These are phyloP conservation scores for Lactifluus subvellereus DNA, from an alignment of 768 basidiomycete species.

Conservation along the genomic window DNA sequence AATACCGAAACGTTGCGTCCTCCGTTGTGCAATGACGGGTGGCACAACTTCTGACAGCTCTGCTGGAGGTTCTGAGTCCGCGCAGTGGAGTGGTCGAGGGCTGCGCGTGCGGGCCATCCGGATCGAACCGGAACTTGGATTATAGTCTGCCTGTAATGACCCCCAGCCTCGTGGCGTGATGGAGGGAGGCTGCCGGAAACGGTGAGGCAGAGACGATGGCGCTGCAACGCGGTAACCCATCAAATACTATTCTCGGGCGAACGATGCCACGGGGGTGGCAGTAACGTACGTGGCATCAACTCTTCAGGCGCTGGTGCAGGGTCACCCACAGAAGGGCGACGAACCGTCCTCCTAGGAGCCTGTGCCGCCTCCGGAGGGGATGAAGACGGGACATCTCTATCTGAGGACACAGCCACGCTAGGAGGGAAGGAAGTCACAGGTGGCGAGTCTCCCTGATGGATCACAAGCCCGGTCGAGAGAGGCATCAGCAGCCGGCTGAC, in stretches of 20 bases:
- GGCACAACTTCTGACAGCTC: neutral
- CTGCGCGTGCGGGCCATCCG: constrained; percentile 22
- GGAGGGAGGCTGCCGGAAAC: constrained; percentile 19
- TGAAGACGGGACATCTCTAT: neutral
- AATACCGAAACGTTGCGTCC: constrained; percentile 23
- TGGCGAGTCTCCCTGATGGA: constrained; percentile 13
- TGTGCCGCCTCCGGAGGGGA: neutral
- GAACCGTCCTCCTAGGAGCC: neutral
- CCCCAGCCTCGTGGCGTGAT: constrained; percentile 18
- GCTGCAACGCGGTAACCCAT: constrained; percentile 16
- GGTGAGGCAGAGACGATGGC: constrained; percentile 22
- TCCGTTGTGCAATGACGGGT: constrained; percentile 2
- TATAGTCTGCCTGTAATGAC: constrained; percentile 9
- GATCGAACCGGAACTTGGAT: constrained; percentile 5
- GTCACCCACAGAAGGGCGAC: neutral
- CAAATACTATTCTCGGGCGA: neutral
- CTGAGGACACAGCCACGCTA: neutral
- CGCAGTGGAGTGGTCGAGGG: constrained; percentile 8
- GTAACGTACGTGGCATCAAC: constrained; percentile 24
- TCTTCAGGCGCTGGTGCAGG: constrained; percentile 11
- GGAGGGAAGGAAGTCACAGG: neutral
- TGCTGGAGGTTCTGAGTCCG: neutral
- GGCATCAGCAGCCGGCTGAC: constrained; percentile 20
- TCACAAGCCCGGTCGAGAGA: constrained; percentile 24
- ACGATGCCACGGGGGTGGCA: neutral